Percentiles rank a stretch among this genome's conserved stretches.
phyloP scores from a whole-genome alignment of 768 basidiomycete genomes.

The Rhodosporidiobolus sp. region DNA sequence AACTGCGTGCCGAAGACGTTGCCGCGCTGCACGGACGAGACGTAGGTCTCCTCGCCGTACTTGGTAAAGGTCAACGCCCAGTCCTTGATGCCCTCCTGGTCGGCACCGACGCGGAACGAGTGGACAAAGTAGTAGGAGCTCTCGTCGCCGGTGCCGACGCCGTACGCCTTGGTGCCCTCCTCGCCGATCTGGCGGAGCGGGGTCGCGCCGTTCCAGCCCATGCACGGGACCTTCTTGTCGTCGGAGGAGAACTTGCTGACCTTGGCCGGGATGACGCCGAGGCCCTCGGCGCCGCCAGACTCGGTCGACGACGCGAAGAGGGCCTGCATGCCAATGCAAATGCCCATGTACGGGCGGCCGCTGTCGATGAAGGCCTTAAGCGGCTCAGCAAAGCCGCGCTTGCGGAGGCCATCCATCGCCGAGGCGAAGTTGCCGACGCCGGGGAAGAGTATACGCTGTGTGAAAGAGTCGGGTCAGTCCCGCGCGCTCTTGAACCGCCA shows the following conservation, averaged over 20 bases:
- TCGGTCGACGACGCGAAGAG: constrained; percentile 85
- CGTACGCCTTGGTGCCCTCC: constrained; percentile 53
- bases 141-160: constrained; percentile 53
- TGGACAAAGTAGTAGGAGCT: constrained; percentile 98
- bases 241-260: constrained; percentile 63
- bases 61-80: constrained; percentile 86
- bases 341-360: constrained; percentile 82
- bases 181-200: constrained; percentile 51
- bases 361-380: constrained; percentile 76
- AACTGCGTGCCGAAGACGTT: constrained; percentile 93
- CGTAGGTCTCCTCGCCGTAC: constrained; percentile 89
- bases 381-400: constrained; percentile 73
- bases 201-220: constrained; percentile 76
- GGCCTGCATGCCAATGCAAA: constrained; percentile 98
- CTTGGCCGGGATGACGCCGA: constrained; percentile 80
- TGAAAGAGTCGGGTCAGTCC: not conserved
- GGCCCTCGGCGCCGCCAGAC: constrained; percentile 56
- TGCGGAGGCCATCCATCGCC: constrained; percentile 71
- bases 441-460: constrained; percentile 88
- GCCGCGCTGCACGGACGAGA: constrained; percentile 73
- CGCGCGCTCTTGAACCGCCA: not conserved
- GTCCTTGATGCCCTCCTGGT: constrained; percentile 57
- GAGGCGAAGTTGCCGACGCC: constrained; percentile 92
- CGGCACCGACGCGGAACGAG: constrained; percentile 81
- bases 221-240: constrained; percentile 87